Percentiles rank a stretch among this genome's conserved stretches.
These are phyloP conservation scores for Blastocystis sp. DNA, from an alignment of 352 stramenopile species.

Conservation along the genomic window DNA sequence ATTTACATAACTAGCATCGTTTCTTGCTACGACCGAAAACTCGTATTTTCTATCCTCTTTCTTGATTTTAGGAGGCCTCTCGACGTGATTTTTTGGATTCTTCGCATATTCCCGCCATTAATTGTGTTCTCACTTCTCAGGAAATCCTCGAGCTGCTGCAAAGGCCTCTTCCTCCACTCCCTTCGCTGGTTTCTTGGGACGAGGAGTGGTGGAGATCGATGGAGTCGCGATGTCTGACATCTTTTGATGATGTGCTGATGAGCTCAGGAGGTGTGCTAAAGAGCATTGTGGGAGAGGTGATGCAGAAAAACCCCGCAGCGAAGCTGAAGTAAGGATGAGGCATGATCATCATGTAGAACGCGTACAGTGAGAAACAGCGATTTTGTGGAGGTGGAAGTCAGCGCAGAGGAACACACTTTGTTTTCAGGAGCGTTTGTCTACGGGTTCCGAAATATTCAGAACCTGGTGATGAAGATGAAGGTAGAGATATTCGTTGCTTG, in stretches of 20 bases:
- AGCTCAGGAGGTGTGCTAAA: conserved; percentile 1
- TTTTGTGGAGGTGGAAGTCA: conserved; percentile 34
- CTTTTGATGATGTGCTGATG: neutral
- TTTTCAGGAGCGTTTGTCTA: conserved; percentile 49
- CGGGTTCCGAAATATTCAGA: conserved; percentile 58
- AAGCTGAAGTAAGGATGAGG: neutral
- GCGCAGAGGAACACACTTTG: neutral
- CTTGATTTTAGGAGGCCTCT: neutral
- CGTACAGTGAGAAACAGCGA: conserved; percentile 33
- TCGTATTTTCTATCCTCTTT: neutral
- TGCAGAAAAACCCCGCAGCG: neutral
- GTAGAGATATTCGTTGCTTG: neutral
- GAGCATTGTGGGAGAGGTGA: neutral
- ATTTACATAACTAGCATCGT: conserved; percentile 23
- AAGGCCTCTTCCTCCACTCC: neutral
- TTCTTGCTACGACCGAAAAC: conserved; percentile 58
- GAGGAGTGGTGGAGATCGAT: neutral
- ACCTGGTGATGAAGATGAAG: conserved; percentile 57
- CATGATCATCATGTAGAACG: neutral
- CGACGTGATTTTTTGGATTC: conserved; percentile 13
- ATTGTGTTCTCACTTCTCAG: conserved; percentile 36
- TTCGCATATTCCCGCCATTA: neutral
- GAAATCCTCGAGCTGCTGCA: neutral
- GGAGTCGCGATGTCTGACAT: neutral
- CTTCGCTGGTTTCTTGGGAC: neutral